phyloP scores from a whole-genome alignment of 345 rosid genomes.

The Gossypium sturtianum region DNA sequence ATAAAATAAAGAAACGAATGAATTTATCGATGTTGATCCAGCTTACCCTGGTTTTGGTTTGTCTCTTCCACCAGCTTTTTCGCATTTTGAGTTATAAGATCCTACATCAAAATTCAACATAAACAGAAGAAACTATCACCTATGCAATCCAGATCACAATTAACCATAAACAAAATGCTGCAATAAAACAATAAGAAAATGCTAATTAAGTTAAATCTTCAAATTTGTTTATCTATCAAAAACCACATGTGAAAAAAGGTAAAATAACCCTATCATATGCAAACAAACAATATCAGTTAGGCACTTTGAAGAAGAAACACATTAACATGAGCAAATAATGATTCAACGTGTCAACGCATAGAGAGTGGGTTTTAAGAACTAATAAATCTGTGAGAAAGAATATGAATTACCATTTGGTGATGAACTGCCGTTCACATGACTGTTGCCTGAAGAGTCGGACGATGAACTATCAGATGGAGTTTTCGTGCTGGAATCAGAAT shows the following conservation, averaged over 20 bases:
- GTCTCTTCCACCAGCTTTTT: slow-evolving; percentile 11
- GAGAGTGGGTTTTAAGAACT: background rate
- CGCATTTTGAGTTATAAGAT: slow-evolving; percentile 20
- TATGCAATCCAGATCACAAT: background rate
- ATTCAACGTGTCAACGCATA: background rate
- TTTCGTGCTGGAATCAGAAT: slow-evolving; percentile 51
- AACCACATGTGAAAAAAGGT: background rate
- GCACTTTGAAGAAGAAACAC: background rate
- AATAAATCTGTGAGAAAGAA: slow-evolving; percentile 4
- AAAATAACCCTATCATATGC: background rate
- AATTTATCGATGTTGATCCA: background rate
- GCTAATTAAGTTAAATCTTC: background rate
- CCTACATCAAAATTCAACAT: slow-evolving; percentile 24
- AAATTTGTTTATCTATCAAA: background rate
- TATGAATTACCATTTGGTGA: slow-evolving; percentile 42
- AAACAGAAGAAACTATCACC: slow-evolving; percentile 13
- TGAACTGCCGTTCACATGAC: slow-evolving; percentile 33
- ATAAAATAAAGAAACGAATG: background rate
- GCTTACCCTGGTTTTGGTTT: slow-evolving; percentile 28
- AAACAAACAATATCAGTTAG: background rate
- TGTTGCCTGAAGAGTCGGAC: slow-evolving; percentile 35
- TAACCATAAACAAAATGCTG: background rate
- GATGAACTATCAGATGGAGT: slow-evolving; percentile 47
- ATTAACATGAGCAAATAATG: background rate
- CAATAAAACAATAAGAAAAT: background rate